Percentiles rank a stretch among this genome's conserved stretches.
These are phyloP conservation scores for Lolium perenne DNA, from an alignment of 176 grass and related monocot genomes.

Conservation along the genomic window DNA sequence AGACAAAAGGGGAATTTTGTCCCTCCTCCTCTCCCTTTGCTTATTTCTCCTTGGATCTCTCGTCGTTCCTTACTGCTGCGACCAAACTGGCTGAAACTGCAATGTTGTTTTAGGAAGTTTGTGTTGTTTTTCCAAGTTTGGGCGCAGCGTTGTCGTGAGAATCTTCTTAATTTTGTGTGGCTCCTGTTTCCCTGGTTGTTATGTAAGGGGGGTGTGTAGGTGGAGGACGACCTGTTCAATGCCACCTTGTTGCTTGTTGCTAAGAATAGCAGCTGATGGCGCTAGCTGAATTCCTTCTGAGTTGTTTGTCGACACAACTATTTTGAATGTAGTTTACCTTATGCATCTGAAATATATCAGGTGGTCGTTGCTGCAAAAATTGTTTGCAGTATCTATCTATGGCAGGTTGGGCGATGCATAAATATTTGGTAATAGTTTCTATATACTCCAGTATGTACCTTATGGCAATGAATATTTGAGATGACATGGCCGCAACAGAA, in stretches of 20 bases:
- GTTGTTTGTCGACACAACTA: background rate
- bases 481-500: background rate
- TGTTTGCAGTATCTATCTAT: background rate
- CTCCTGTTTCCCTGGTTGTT: conserved; percentile 30
- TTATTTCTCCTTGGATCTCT: conserved; percentile 47
- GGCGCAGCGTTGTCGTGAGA: background rate
- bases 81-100: conserved; percentile 31
- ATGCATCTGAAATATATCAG: background rate
- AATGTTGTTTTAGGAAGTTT: background rate
- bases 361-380: background rate
- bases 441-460: too few relatives aligned
- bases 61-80: conserved; percentile 27
- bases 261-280: background rate
- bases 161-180: conserved; percentile 44
- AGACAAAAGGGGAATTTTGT: conserved; percentile 46
- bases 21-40: conserved; percentile 44
- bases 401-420: too few relatives aligned
- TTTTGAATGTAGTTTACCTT: background rate
- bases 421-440: too few relatives aligned
- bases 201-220: background rate
- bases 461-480: background rate
- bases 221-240: conserved; percentile 40
- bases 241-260: background rate
- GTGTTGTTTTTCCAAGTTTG: conserved; percentile 44
- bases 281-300: background rate